These are phyloP conservation scores for Didymella pinodella DNA, from an alignment of 2,329 filamentous ascomycete genomes.

Conservation along the genomic window DNA sequence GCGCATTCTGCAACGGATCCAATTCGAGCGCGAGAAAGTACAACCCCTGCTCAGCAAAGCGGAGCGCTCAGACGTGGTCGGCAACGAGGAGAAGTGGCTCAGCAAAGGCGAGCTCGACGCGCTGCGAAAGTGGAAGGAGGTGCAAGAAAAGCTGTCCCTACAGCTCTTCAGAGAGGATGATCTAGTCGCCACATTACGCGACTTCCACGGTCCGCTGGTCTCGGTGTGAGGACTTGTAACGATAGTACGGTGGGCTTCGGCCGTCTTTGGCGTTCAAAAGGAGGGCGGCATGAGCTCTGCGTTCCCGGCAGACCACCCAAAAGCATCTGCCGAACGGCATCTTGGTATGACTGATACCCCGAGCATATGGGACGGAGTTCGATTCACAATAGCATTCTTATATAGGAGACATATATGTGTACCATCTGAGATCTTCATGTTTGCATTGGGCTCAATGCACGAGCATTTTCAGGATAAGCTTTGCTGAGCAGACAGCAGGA, in stretches of 20 bases:
- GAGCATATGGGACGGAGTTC: slow-evolving; percentile 23
- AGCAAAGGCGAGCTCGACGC: slow-evolving; percentile 75
- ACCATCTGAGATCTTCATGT: not conserved
- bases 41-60: slow-evolving; percentile 79
- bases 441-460: too few relatives aligned
- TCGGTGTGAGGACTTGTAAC: slow-evolving; percentile 30
- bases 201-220: slow-evolving; percentile 57
- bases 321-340: slow-evolving; percentile 17
- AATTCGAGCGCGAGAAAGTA: slow-evolving; percentile 75
- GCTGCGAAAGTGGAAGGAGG: slow-evolving; percentile 68
- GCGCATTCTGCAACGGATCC: slow-evolving; percentile 80
- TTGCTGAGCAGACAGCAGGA: too few relatives aligned
- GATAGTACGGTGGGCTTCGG: slow-evolving; percentile 7
- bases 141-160: slow-evolving; percentile 74
- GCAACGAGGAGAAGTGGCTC: slow-evolving; percentile 82
- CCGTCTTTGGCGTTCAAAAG: slow-evolving; percentile 11
- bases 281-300: not conserved
- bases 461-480: too few relatives aligned
- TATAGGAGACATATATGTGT: slow-evolving; percentile 3
- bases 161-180: slow-evolving; percentile 86
- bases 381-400: slow-evolving; percentile 11
- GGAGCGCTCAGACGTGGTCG: slow-evolving; percentile 84
- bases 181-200: slow-evolving; percentile 80
- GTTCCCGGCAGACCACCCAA: slow-evolving; percentile 2
- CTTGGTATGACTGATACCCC: slow-evolving; percentile 22